Evolutionary conservation across 805 yeast genomes (phyloP).

Genomic region (Saturnispora sanitii): DNA sequence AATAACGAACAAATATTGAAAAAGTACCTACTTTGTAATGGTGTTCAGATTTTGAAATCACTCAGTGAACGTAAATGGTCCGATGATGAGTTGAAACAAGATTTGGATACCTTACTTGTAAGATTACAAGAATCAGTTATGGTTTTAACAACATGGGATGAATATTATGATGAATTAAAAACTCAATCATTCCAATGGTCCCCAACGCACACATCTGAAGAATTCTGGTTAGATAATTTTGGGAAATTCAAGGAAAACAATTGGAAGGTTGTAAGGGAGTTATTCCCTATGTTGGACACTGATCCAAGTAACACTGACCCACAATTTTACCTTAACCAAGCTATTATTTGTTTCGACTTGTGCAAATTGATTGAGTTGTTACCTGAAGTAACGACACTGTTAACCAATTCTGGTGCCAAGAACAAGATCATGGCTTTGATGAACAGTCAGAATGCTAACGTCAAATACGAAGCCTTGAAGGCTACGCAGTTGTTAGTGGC

Average conservation of each 20-base stretch:
- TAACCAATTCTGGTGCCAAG: slow-evolving; percentile 55
- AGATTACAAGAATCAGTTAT: slow-evolving; percentile 64
- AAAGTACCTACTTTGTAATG: slow-evolving; percentile 62
- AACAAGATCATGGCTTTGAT: slow-evolving; percentile 75
- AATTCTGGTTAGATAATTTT: slow-evolving; percentile 84
- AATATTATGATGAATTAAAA: slow-evolving; percentile 75
- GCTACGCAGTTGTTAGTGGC: slow-evolving; percentile 93
- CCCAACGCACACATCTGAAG: slow-evolving; percentile 82
- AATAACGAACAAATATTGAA: slow-evolving; percentile 31
- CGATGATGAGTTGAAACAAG: slow-evolving; percentile 80
- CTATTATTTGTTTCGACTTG: slow-evolving; percentile 62
- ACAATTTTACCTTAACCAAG: slow-evolving; percentile 31
- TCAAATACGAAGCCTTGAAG: slow-evolving; percentile 88
- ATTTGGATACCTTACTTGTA: slow-evolving; percentile 48
- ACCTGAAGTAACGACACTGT: slow-evolving; percentile 49
- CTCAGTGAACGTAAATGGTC: slow-evolving; percentile 86
- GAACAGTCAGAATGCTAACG: slow-evolving; percentile 72
- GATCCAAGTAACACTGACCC: slow-evolving; percentile 14
- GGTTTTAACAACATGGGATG: slow-evolving; percentile 84
- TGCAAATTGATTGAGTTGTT: slow-evolving; percentile 49
- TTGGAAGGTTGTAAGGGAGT: slow-evolving; percentile 59
- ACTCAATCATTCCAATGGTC: slow-evolving; percentile 75
- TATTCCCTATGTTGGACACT: slow-evolving; percentile 42
- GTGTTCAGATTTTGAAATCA: slow-evolving; percentile 55
- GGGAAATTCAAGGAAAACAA: slow-evolving; percentile 65